Evolutionary conservation across 805 yeast species (phyloP), one percentile per base, ranked within the genome.

Genomic region (Wickerhamiella alocasiicola): DNA sequence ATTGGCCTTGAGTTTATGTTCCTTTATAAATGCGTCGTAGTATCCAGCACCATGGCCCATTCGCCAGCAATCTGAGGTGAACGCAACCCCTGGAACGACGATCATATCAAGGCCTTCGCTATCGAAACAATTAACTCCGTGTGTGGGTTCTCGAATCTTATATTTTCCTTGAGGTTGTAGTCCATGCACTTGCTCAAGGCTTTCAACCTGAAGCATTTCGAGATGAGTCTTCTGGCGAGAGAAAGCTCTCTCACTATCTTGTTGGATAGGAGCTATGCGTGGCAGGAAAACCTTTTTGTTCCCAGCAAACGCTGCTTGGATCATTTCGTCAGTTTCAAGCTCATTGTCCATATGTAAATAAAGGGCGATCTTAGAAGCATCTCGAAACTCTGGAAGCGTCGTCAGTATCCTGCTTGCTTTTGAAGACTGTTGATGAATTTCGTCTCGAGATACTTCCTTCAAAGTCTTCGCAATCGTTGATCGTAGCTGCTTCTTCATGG

Each of bases 11-110:
- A 17, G 11, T 21, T 17, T 27, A 31, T 51, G 53, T 39, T 79
- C 60, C 34, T 66, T 61, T 31, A 81, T 67, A 51, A 66, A 81
- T 50, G 78, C 83, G 56, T 88, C 98, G 56, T 91, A 88, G 57
- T 73, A 85, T 0, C 96, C 98, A 4, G 78, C 88, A 1, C 98
- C 98, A 55, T 84, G 94, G 1, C 98, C 98, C 40, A 88, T 55
- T 41, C 98, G 57, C 9, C 64, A 56, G 17, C 75, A 51, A 9
- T 54, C 47, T 9, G 27, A 48, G 1, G 81, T 70, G 57, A 82
- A 87, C 1, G 82, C 95, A 1, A 88, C 78, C 0, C 94, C 96
- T 0, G 97, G 97, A 0, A 88, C 66, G 5, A 88, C 59, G 5
- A 88, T 62, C 7, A 88, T 51, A 49, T 88, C 96, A 17, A 88